These are phyloP conservation scores for Lentinula detonsa DNA, from an alignment of 768 basidiomycete genomes.

Conservation along the genomic window DNA sequence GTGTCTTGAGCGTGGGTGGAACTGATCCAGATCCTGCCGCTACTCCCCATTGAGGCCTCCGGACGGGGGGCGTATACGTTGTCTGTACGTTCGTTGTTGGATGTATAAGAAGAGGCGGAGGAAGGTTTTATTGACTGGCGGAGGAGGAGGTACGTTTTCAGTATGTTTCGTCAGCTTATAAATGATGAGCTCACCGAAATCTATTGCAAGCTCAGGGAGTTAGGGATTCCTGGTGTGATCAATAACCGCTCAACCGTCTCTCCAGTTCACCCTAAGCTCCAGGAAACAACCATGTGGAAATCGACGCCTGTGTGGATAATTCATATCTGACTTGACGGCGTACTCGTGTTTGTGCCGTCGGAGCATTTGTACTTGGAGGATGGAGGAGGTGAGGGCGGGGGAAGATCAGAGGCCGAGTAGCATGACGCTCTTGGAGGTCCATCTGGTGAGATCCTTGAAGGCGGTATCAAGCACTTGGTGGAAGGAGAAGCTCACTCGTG, in stretches of 20 bases:
- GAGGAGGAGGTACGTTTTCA: no score
- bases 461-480: conserved; percentile 3
- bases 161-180: no score
- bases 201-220: no score
- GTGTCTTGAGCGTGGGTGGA: conserved; percentile 25
- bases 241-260: no score
- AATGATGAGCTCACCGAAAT: no score
- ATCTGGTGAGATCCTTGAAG: conserved; percentile 1
- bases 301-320: conserved; percentile 2
- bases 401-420: conserved; percentile 65
- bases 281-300: no score
- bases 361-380: conserved; percentile 41
- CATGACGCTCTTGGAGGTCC: conserved; percentile 47
- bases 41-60: conserved; percentile 44
- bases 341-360: conserved; percentile 38
- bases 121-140: conserved; percentile 10
- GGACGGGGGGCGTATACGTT: conserved; percentile 82
- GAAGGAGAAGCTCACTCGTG: no score
- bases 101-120: conserved; percentile 23
- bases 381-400: conserved; percentile 54
- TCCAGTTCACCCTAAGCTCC: no score
- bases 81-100: conserved; percentile 39
- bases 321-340: conserved; percentile 33
- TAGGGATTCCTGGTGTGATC: no score
- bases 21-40: conserved; percentile 11